phyloP scores from a whole-genome alignment of 225 moss, liverwort and hornwort species.

The Anthoceros angustus region DNA sequence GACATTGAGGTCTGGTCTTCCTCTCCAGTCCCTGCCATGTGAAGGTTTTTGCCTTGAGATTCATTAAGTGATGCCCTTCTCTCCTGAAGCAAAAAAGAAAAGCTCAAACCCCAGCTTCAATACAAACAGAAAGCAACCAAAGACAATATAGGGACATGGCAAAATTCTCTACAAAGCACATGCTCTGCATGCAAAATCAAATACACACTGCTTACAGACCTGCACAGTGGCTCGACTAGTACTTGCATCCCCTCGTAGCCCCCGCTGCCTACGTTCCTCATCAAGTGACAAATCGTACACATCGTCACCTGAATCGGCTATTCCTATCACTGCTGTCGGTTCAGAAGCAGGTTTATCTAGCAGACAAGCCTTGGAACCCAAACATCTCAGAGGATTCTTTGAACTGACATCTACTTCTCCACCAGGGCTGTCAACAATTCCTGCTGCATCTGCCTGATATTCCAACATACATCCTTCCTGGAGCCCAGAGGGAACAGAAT shows the following conservation, averaged over 20 bases:
- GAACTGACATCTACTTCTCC: too few relatives aligned
- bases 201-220: too few relatives aligned
- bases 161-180: too few relatives aligned
- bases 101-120: not conserved
- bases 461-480: too few relatives aligned
- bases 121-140: not conserved
- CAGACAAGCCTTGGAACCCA: too few relatives aligned
- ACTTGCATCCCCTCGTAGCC: constrained; percentile 45
- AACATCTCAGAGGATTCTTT: too few relatives aligned
- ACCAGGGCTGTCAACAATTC: too few relatives aligned
- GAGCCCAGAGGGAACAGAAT: too few relatives aligned
- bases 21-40: constrained; percentile 1
- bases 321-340: not conserved
- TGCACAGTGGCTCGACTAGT: constrained; percentile 23
- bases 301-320: not conserved
- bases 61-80: constrained; percentile 2
- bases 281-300: not conserved
- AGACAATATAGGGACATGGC: too few relatives aligned
- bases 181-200: too few relatives aligned
- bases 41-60: not conserved
- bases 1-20: not conserved
- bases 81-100: constrained; percentile 4
- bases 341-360: not conserved
- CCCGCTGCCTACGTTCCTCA: constrained; percentile 43
- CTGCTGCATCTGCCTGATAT: too few relatives aligned